These are phyloP conservation scores for Trichosporon sp. DNA, from an alignment of 1,284 basidiomycete species.

Conservation along the genomic window DNA sequence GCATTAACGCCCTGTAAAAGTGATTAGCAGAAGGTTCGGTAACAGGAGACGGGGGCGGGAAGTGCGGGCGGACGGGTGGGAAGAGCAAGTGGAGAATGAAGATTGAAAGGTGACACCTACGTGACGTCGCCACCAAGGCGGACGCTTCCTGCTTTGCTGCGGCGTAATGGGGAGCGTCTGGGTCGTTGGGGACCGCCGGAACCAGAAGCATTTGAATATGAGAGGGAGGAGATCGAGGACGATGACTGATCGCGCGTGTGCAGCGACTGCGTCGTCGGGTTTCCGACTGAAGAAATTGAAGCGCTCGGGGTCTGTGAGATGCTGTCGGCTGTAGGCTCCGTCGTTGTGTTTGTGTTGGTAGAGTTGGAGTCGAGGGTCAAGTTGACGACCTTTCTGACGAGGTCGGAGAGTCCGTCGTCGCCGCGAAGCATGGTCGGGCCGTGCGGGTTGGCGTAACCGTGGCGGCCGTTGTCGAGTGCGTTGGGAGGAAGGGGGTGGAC, in stretches of 20 bases:
- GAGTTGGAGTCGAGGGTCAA: constrained; percentile 17
- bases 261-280: constrained; percentile 9
- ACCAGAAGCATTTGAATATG: constrained; percentile 24
- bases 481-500: not conserved
- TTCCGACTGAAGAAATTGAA: constrained; percentile 8
- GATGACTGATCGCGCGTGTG: constrained; percentile 22
- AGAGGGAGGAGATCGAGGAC: constrained; percentile 25
- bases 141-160: constrained; percentile 6
- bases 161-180: constrained; percentile 23
- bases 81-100: not conserved
- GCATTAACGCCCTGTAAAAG: constrained; percentile 22
- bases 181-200: constrained; percentile 26
- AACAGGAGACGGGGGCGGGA: not conserved
- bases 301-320: constrained; percentile 15
- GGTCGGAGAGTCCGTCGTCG: constrained; percentile 7
- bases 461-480: constrained; percentile 13
- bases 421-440: constrained; percentile 14
- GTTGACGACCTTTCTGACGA: constrained; percentile 17
- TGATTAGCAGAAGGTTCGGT: constrained; percentile 18
- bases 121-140: constrained; percentile 19
- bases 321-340: constrained; percentile 11
- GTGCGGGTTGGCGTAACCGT: constrained; percentile 6
- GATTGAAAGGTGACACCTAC: constrained; percentile 20
- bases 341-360: constrained; percentile 5
- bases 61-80: not conserved